Conservation (phyloP, 75 land plant genomes). For the Picea sitchensis region DNA sequence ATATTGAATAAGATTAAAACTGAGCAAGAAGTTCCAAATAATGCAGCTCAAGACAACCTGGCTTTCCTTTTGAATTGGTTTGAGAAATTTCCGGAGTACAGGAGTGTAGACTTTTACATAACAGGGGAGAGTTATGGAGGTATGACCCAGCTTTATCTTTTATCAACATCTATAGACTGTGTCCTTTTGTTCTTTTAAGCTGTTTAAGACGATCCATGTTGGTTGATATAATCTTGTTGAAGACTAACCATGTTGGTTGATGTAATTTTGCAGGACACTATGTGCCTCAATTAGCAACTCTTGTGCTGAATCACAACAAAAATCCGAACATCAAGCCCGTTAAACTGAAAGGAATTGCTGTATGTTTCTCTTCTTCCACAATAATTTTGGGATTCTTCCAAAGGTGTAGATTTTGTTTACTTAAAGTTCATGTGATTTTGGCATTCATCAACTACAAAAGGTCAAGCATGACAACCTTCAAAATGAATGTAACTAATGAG, state of each 20-base stretch:
- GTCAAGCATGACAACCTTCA: background rate
- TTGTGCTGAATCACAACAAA: conserved; percentile 33
- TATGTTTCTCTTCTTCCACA: conserved; percentile 15
- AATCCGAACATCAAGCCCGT: conserved; percentile 13
- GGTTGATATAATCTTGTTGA: background rate
- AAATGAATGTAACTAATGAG: background rate
- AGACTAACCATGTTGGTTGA: background rate
- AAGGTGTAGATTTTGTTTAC: no score
- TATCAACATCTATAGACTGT: background rate
- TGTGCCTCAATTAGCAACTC: conserved; percentile 52
- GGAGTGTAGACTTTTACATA: conserved; percentile 29
- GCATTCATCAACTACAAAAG: no score
- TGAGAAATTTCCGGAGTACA: conserved; percentile 48
- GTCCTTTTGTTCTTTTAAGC: background rate
- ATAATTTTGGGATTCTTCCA: background rate
- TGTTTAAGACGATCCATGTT: background rate
- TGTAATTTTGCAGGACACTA: conserved; percentile 44
- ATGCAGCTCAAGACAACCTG: conserved; percentile 32
- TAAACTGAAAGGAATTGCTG: conserved; percentile 48
- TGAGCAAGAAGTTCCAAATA: background rate
- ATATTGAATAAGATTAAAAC: background rate
- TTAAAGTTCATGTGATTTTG: no score
- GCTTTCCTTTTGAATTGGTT: conserved; percentile 39
- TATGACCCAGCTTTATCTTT: conserved; percentile 7
- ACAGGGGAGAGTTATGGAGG: conserved; percentile 66